A percentile compares a stretch with the other conserved stretches of the same genome.
Evolutionary conservation across 768 basidiomycete genomes (phyloP).

Genomic region (Tulasnella sp.): DNA sequence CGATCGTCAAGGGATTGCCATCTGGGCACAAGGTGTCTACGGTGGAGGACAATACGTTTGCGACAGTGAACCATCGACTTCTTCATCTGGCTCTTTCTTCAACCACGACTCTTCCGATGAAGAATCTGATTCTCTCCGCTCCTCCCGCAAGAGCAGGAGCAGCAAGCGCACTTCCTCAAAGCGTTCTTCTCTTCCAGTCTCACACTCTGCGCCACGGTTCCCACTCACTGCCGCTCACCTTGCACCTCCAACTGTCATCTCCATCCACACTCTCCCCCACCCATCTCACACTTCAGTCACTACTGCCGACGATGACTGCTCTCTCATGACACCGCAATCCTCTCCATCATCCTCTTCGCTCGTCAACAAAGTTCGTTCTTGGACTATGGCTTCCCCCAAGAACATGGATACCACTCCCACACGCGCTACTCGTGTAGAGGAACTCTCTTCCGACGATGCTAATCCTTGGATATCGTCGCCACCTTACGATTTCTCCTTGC

Average conservation of each 20-base stretch:
- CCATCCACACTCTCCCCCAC: too few species aligned
- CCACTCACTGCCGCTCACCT: background rate
- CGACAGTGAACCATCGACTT: conserved; percentile 1
- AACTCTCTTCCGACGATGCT: background rate
- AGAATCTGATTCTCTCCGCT: background rate
- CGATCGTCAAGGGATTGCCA: conserved; percentile 8
- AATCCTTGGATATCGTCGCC: conserved; percentile 10
- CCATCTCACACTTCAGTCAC: too few species aligned
- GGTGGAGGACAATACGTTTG: background rate
- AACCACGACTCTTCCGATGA: too few species aligned
- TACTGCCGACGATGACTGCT: conserved; percentile 11
- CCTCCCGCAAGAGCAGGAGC: background rate
- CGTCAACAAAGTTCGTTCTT: too few species aligned
- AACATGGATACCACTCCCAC: background rate
- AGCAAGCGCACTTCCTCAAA: background rate
- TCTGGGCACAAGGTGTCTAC: conserved; percentile 12
- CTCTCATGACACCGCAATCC: conserved; percentile 8
- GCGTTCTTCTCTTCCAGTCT: background rate
- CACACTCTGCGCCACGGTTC: conserved; percentile 1
- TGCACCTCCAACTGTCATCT: conserved; percentile 13
- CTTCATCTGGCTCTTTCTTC: background rate
- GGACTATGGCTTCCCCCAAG: too few species aligned
- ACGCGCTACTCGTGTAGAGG: too few species aligned
- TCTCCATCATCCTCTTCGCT: conserved; percentile 2
- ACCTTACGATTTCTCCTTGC: conserved; percentile 13